Percentiles rank a stretch among this genome's conserved stretches.
Evolutionary conservation across 2,329 filamentous ascomycete genomes (phyloP).

Genomic region (Camptophora hylomeconis): DNA sequence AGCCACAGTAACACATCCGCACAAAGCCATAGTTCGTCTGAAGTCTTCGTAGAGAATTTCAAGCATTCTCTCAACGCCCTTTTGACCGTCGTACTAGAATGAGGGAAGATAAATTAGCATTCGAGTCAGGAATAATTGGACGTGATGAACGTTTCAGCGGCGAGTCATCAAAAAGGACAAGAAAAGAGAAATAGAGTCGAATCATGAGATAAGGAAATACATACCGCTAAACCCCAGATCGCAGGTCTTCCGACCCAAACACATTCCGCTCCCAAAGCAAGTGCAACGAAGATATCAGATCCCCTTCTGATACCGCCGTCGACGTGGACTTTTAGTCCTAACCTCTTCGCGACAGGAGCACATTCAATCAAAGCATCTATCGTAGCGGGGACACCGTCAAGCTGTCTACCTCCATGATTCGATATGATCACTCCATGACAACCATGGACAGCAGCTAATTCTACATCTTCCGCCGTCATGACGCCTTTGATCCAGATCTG

Average conservation of each 20-base stretch:
- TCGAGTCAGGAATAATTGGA: background rate
- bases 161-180: no score
- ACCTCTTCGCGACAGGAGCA: slow-evolving; percentile 15
- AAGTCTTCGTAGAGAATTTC: slow-evolving; percentile 17
- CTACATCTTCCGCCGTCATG: slow-evolving; percentile 22
- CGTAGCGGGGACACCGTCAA: slow-evolving; percentile 25
- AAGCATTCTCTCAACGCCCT: slow-evolving; percentile 17
- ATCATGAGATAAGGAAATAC: background rate
- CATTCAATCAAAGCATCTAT: slow-evolving; percentile 22
- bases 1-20: slow-evolving; percentile 13
- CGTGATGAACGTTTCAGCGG: no score
- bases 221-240: slow-evolving; percentile 34
- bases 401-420: slow-evolving; percentile 26
- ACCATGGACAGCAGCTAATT: slow-evolving; percentile 22
- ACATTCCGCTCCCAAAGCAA: slow-evolving; percentile 37
- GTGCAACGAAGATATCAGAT: slow-evolving; percentile 44
- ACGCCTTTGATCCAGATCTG: slow-evolving; percentile 14
- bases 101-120: background rate
- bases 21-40: slow-evolving; percentile 16
- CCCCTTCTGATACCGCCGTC: slow-evolving; percentile 45
- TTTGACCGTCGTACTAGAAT: slow-evolving; percentile 13
- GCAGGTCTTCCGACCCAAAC: slow-evolving; percentile 35
- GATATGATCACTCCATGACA: slow-evolving; percentile 24
- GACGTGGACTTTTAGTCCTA: slow-evolving; percentile 27
- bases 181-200: no score